A percentile compares a stretch with the other conserved stretches of the same genome.
Evolutionary conservation across 352 stramenopile genomes (phyloP).

Genomic region (Phytophthora cajani): DNA sequence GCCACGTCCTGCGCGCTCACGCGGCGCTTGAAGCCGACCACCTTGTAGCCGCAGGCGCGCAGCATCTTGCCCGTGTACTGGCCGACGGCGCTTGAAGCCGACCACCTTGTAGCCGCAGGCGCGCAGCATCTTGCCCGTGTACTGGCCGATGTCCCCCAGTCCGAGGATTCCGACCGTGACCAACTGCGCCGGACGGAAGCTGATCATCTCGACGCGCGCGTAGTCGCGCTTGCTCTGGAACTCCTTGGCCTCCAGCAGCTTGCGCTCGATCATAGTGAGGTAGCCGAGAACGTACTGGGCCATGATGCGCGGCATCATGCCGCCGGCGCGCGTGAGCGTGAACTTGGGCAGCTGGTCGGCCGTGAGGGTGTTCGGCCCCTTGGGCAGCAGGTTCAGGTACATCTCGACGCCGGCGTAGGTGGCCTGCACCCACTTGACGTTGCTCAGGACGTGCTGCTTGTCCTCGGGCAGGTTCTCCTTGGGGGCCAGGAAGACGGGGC

Average conservation of each 20-base stretch:
- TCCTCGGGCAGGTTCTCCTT: conserved; percentile 41
- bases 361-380: conserved; percentile 14
- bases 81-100: too few species aligned
- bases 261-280: conserved; percentile 48
- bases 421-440: conserved; percentile 50
- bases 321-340: conserved; percentile 43
- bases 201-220: conserved; percentile 31
- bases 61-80: conserved; percentile 55
- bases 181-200: conserved; percentile 32
- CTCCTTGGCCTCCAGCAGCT: conserved; percentile 38
- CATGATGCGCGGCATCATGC: conserved; percentile 51
- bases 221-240: conserved; percentile 40
- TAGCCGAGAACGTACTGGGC: conserved; percentile 54
- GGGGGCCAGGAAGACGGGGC: conserved; percentile 35
- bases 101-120: conserved; percentile 53
- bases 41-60: conserved; percentile 51
- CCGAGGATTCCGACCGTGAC: conserved; percentile 60
- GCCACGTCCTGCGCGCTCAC: conserved; percentile 24
- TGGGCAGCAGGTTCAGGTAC: conserved; percentile 38
- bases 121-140: conserved; percentile 51
- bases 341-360: conserved; percentile 35
- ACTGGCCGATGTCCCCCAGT: conserved; percentile 59
- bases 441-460: conserved; percentile 38
- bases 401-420: conserved; percentile 51
- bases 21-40: conserved; percentile 66